Conservation (phyloP, 768 basidiomycete species). For the Lentinula detonsa region DNA sequence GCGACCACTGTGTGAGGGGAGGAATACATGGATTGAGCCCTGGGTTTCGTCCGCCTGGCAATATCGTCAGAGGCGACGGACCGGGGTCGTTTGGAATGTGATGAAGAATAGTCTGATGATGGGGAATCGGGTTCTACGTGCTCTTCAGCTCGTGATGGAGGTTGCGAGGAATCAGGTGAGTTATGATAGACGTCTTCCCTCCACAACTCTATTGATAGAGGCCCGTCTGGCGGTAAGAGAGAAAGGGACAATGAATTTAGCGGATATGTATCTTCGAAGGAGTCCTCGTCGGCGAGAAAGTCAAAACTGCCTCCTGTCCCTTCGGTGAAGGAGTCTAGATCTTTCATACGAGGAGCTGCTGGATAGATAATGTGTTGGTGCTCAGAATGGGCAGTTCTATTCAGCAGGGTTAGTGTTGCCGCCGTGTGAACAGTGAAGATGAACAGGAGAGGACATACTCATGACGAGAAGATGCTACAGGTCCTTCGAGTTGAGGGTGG, state of each 20-base stretch:
- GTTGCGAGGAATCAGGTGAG: constrained; percentile 6
- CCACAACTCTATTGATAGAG: constrained; percentile 36
- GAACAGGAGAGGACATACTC: constrained; percentile 10
- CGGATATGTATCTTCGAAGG: constrained; percentile 26
- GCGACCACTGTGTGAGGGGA: not conserved
- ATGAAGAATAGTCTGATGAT: not conserved
- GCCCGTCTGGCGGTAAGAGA: constrained; percentile 20
- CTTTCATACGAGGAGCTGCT: constrained; percentile 46
- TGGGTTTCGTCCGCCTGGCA: constrained; percentile 18
- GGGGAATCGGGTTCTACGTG: not conserved
- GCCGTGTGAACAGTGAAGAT: not conserved
- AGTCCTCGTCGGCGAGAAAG: constrained; percentile 31
- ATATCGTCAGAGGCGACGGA: constrained; percentile 28
- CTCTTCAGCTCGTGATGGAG: constrained; percentile 1
- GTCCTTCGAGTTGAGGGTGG: not conserved
- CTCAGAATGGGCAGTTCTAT: constrained; percentile 16
- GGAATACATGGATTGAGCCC: constrained; percentile 5
- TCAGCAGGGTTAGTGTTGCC: constrained; percentile 10
- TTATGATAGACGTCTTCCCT: constrained; percentile 26
- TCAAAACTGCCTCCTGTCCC: constrained; percentile 52
- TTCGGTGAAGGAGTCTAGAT: constrained; percentile 56
- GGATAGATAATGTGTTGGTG: constrained; percentile 22
- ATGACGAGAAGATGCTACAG: constrained; percentile 5
- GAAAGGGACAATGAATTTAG: constrained; percentile 25
- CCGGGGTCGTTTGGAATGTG: constrained; percentile 31